Evolutionary conservation across 2,329 filamentous ascomycete species (phyloP).

Genomic region (Sordariomycetes sp.): DNA sequence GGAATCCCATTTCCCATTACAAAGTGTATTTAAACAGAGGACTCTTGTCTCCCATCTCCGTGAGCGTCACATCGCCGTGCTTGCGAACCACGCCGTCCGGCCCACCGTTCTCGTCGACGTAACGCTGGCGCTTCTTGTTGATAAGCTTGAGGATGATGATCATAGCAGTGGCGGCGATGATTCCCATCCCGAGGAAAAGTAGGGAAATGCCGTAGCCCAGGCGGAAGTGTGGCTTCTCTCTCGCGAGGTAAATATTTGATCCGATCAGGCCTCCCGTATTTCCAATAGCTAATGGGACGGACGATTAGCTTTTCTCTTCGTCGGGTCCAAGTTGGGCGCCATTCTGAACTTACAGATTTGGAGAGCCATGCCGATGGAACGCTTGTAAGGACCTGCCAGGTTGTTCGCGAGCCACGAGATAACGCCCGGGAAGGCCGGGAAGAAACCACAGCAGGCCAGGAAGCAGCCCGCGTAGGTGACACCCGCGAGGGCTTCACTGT

Average conservation of each 20-base stretch:
- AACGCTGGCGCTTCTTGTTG: constrained; percentile 11
- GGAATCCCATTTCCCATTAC: constrained; percentile 2
- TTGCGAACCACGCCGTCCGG: constrained; percentile 8
- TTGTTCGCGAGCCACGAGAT: constrained; percentile 7
- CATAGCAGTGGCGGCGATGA: constrained; percentile 4
- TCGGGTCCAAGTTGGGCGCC: neutral
- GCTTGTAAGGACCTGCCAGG: constrained; percentile 5
- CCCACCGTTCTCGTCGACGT: constrained; percentile 9
- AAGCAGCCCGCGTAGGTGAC: constrained; percentile 6
- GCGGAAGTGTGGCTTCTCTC: constrained; percentile 6
- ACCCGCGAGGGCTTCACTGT: constrained; percentile 29
- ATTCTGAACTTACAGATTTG: constrained; percentile 5
- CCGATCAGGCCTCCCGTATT: constrained; percentile 7
- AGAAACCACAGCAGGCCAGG: constrained; percentile 7
- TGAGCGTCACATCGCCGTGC: constrained; percentile 11
- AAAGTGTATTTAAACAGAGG: constrained; percentile 15
- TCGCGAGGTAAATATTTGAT: constrained; percentile 6
- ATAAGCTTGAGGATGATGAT: constrained; percentile 9
- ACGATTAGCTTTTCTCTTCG: neutral
- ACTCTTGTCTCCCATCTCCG: constrained; percentile 13
- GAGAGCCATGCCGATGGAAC: constrained; percentile 6
- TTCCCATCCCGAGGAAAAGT: constrained; percentile 1
- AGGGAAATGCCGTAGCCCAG: constrained; percentile 6
- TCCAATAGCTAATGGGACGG: neutral
- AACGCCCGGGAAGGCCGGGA: constrained; percentile 7